A percentile compares a stretch with the other conserved stretches of the same genome.
phyloP scores from a whole-genome alignment of 140 eudicot species.

The Ambrosia hybrid region DNA sequence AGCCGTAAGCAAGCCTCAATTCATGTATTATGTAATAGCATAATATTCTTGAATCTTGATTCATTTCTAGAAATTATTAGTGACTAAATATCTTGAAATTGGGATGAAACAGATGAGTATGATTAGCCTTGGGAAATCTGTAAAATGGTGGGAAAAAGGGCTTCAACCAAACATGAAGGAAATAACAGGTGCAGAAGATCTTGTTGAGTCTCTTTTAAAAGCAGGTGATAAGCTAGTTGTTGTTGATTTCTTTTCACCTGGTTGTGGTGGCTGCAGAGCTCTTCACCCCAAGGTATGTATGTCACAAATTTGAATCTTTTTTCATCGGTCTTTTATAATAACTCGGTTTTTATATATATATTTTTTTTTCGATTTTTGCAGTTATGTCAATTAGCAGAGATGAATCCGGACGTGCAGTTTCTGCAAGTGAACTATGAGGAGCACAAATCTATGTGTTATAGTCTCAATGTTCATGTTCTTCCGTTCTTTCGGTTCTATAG shows the following conservation, averaged over 20 bases:
- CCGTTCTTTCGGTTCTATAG: slow-evolving; percentile 85
- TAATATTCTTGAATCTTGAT: slow-evolving; percentile 14
- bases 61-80: neutral
- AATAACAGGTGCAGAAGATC: slow-evolving; percentile 66
- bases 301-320: neutral
- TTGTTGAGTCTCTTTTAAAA: slow-evolving; percentile 54
- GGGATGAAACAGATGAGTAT: slow-evolving; percentile 47
- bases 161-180: slow-evolving; percentile 67
- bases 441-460: slow-evolving; percentile 78
- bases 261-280: slow-evolving; percentile 91
- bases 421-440: slow-evolving; percentile 74
- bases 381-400: slow-evolving; percentile 83
- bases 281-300: slow-evolving; percentile 79
- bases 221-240: slow-evolving; percentile 75
- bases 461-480: slow-evolving; percentile 78
- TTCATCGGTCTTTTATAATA: neutral
- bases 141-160: slow-evolving; percentile 87
- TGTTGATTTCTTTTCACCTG: slow-evolving; percentile 79
- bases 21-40: too few species aligned
- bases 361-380: slow-evolving; percentile 29
- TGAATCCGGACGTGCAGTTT: slow-evolving; percentile 79
- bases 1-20: too few species aligned
- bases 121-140: slow-evolving; percentile 59
- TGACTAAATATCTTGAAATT: slow-evolving; percentile 12
- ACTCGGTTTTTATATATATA: neutral